Base-by-base conservation (phyloP, 805 yeast species). In the Priceomyces fermenticarens region DNA sequence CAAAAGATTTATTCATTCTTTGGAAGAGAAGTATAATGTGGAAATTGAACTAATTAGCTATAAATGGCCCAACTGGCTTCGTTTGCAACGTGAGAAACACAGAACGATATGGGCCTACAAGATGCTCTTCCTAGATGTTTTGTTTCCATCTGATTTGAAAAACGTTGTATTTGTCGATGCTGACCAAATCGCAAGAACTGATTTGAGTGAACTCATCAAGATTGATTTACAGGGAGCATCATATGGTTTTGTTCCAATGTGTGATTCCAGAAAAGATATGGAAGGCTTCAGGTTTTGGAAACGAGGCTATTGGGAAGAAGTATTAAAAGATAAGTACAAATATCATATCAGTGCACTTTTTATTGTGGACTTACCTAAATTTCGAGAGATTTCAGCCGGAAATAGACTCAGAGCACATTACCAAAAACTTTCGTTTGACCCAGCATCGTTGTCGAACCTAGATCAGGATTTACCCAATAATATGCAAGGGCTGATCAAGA, bases 401-500 rank as follows among this genome's bases (percentile, higher is more conserved):
- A 96, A 91, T 60, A 58, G 70, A 20, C 58, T 93, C 38, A 80
- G 99, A 52, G 75, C 82, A 10, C 96, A 88, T 48, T 91, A 93
- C 62, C 97, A 90, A 55, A 72, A 77, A 36, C 63, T 93, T 1
- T 83, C 96, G 0, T 76, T 80, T 0, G 97, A 89, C 58, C 85
- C 93, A 1, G 71, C 65, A 15, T 89, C 97, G 0, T 67, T 93
- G 42, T 75, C 88, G 9, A 88, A 88, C 53, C 72, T 90, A 44
- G 98, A 89, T 57, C 97, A 91, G 58, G 98, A 93, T 57, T 72
- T 91, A 45, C 89, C 97, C n/a, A 93, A 91, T 61, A 86, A 87
- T 55, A 51, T 90, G 51, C 98, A 93, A 60, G 52, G 69, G 15
- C 59, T 62, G 23, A 60, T 91, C 25, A 83, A 82, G 37, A 88